Percentiles rank a stretch among this genome's conserved stretches.
Conservation (phyloP, 2,329 filamentous ascomycete species). For the Alternaria arborescens region DNA sequence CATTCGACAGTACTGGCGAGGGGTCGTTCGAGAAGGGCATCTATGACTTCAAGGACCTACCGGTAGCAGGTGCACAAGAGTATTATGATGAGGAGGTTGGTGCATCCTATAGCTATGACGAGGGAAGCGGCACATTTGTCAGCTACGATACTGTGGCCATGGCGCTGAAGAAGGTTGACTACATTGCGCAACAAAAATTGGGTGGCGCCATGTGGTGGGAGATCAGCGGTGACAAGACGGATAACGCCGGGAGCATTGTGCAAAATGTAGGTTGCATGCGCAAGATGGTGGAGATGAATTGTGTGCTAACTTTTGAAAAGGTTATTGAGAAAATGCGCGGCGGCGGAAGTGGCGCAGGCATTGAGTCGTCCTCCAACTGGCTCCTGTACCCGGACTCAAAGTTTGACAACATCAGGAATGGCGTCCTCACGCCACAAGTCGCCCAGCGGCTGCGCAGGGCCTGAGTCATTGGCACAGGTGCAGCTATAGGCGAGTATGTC, state of each 20-base stretch:
- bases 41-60: slow-evolving; percentile 88
- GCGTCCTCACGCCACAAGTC: slow-evolving; percentile 47
- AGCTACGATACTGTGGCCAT: slow-evolving; percentile 77
- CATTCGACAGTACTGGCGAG: slow-evolving; percentile 75
- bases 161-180: slow-evolving; percentile 74
- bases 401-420: slow-evolving; percentile 60
- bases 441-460: not conserved
- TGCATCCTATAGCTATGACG: slow-evolving; percentile 82
- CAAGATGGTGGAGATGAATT: not conserved
- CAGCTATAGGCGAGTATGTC: slow-evolving; percentile 1
- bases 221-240: slow-evolving; percentile 77
- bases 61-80: slow-evolving; percentile 72
- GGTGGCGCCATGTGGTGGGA: slow-evolving; percentile 99
- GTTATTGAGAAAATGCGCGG: slow-evolving; percentile 50
- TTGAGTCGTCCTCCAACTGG: slow-evolving; percentile 60
- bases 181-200: slow-evolving; percentile 70
- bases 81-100: slow-evolving; percentile 68
- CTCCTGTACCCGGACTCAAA: slow-evolving; percentile 59
- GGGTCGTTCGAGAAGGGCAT: slow-evolving; percentile 82
- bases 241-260: slow-evolving; percentile 68
- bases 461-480: not conserved
- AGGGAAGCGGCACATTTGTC: slow-evolving; percentile 70
- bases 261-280: slow-evolving; percentile 40
- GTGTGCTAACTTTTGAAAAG: slow-evolving; percentile 24
- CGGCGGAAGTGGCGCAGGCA: slow-evolving; percentile 46